These are phyloP conservation scores for Xylariaceae sp. DNA, from an alignment of 2,329 filamentous ascomycete species.

Conservation along the genomic window DNA sequence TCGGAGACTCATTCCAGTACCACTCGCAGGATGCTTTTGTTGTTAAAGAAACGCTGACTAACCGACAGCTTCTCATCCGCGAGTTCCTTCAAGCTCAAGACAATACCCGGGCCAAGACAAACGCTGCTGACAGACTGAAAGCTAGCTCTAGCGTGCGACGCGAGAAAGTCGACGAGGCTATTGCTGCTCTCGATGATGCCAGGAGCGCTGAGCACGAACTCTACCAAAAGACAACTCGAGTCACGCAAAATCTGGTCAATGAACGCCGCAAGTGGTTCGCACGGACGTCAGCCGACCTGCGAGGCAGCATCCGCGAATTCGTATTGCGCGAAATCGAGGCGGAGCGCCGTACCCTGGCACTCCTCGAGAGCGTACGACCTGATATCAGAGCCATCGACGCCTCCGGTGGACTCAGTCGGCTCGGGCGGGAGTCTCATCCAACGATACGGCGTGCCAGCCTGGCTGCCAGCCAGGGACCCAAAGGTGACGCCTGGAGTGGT, in stretches of 20 bases:
- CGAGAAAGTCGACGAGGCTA: conserved; percentile 98
- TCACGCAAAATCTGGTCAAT: conserved; percentile 80
- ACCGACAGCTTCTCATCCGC: conserved; percentile 91
- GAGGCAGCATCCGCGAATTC: conserved; percentile 81
- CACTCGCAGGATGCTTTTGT: conserved; percentile 95
- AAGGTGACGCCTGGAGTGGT: conserved; percentile 97
- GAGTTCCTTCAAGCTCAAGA: conserved; percentile 91
- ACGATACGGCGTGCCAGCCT: conserved; percentile 66
- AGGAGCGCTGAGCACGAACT: conserved; percentile 75
- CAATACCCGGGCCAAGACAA: conserved; percentile 71
- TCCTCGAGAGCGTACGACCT: conserved; percentile 86
- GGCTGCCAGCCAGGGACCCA: conserved; percentile 85
- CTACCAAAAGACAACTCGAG: conserved; percentile 76
- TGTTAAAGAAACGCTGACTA: conserved; percentile 96
- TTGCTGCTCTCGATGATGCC: conserved; percentile 82
- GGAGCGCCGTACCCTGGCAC: conserved; percentile 83
- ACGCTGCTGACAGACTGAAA: conserved; percentile 83
- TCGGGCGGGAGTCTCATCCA: conserved; percentile 85
- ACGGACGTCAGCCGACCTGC: conserved; percentile 76
- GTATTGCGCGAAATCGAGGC: conserved; percentile 93
- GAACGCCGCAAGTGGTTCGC: conserved; percentile 90
- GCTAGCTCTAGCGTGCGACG: conserved; percentile 77
- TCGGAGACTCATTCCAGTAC: conserved; percentile 90
- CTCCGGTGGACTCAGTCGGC: conserved; percentile 79
- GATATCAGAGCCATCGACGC: conserved; percentile 91